phyloP scores from a whole-genome alignment of 2,329 filamentous ascomycete species.

The Botrytis fragariae region DNA sequence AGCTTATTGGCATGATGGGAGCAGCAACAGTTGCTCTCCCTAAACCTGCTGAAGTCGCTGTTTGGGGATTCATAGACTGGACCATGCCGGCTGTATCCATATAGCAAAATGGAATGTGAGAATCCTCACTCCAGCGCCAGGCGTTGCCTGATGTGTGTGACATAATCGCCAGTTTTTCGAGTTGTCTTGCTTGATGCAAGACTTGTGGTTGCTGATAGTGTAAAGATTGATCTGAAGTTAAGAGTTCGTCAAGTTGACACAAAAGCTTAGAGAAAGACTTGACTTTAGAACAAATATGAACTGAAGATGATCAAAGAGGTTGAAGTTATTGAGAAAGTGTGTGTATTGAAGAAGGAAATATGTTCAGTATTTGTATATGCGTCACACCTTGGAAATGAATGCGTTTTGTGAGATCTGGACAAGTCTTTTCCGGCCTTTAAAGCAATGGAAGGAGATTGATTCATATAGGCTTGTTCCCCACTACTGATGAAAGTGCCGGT shows the following conservation, averaged over 20 bases:
- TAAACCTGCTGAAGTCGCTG: constrained; percentile 40
- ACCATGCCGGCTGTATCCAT: constrained; percentile 49
- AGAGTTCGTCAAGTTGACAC: neutral
- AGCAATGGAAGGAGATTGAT: constrained; percentile 5
- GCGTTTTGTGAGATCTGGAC: constrained; percentile 11
- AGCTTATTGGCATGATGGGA: constrained; percentile 45
- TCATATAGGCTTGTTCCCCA: constrained; percentile 17
- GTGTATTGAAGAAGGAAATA: constrained; percentile 6
- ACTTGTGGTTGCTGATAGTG: constrained; percentile 20
- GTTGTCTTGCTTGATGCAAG: constrained; percentile 40
- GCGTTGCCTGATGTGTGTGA: constrained; percentile 46
- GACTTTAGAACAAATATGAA: neutral
- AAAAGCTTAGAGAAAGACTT: neutral
- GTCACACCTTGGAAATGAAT: neutral
- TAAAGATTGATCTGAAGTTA: neutral
- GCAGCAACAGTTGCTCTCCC: constrained; percentile 46
- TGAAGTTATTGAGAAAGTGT: neutral
- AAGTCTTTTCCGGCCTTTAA: neutral
- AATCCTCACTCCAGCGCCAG: constrained; percentile 56
- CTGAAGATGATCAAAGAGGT: neutral
- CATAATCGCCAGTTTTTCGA: constrained; percentile 48
- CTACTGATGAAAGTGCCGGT: constrained; percentile 2
- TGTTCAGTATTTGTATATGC: constrained; percentile 13
- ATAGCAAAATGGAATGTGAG: constrained; percentile 34
- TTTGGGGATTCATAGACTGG: constrained; percentile 48